These are phyloP conservation scores for Ogataea chonburiensis DNA, from an alignment of 805 yeast genomes.

Conservation along the genomic window DNA sequence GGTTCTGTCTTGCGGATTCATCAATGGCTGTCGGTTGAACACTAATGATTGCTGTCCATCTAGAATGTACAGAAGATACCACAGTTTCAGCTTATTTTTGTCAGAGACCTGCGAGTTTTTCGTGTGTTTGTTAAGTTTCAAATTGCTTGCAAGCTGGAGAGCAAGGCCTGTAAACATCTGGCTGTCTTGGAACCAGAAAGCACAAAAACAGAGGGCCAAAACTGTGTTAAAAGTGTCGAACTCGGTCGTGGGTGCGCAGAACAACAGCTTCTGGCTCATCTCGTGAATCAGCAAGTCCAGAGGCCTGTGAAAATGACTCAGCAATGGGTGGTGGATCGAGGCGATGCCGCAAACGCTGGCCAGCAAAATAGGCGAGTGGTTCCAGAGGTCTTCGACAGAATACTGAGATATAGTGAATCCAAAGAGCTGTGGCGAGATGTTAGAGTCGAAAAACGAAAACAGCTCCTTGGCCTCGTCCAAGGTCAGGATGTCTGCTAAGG, in stretches of 20 bases:
- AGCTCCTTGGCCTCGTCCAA: slow-evolving; percentile 42
- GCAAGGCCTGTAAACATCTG: slow-evolving; percentile 69
- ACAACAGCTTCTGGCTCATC: slow-evolving; percentile 32
- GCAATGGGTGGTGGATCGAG: slow-evolving; percentile 54
- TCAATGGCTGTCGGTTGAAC: slow-evolving; percentile 54
- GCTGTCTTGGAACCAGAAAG: slow-evolving; percentile 65
- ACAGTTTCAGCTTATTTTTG: slow-evolving; percentile 53
- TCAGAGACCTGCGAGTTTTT: slow-evolving; percentile 26
- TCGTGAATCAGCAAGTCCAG: slow-evolving; percentile 32
- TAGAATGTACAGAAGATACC: slow-evolving; percentile 64
- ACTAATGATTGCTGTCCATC: slow-evolving; percentile 71
- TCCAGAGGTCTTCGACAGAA: slow-evolving; percentile 50
- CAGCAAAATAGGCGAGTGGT: slow-evolving; percentile 53
- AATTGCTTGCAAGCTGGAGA: slow-evolving; percentile 59
- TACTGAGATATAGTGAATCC: slow-evolving; percentile 59
- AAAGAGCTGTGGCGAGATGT: slow-evolving; percentile 62
- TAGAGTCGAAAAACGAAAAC: slow-evolving; percentile 49
- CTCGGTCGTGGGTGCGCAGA: slow-evolving; percentile 40
- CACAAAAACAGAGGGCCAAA: slow-evolving; percentile 62
- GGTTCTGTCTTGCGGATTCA: slow-evolving; percentile 46
- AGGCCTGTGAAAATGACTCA: slow-evolving; percentile 24
- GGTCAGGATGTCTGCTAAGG: slow-evolving; percentile 22
- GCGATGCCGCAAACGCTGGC: slow-evolving; percentile 62
- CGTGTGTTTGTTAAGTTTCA: slow-evolving; percentile 39
- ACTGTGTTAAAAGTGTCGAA: slow-evolving; percentile 56